Conservation (phyloP, 2,329 filamentous ascomycete genomes). For the Colletotrichum lentis region DNA sequence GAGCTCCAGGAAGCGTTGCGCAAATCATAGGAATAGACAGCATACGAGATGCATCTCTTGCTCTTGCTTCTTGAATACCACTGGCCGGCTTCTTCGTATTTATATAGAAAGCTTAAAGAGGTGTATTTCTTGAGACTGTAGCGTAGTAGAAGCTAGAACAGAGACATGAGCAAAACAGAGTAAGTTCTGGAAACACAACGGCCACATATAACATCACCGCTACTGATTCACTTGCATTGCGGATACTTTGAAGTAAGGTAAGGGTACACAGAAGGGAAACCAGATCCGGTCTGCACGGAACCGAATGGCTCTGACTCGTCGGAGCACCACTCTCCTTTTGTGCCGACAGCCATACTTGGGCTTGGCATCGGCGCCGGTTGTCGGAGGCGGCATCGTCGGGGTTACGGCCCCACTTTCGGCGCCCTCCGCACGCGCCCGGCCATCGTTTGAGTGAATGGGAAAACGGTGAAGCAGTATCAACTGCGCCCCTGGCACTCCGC, state of each 20-base stretch:
- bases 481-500: neutral
- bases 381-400: neutral
- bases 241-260: too few relatives aligned
- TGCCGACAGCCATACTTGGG: neutral
- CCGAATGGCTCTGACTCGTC: neutral
- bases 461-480: neutral
- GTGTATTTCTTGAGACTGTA: too few relatives aligned
- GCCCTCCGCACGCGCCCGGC: neutral
- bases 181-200: neutral
- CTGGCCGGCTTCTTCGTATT: too few relatives aligned
- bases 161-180: neutral
- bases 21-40: too few relatives aligned
- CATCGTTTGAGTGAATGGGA: neutral
- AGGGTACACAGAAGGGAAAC: too few relatives aligned
- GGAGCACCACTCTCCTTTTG: neutral
- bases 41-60: too few relatives aligned
- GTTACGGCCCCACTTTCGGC: neutral
- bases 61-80: too few relatives aligned
- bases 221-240: too few relatives aligned
- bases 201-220: neutral
- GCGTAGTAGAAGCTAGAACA: neutral
- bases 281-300: too few relatives aligned
- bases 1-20: too few relatives aligned
- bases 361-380: neutral
- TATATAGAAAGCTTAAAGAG: too few relatives aligned